Evolutionary conservation across 805 yeast species (phyloP).

Genomic region (Komagataella ulmi): DNA sequence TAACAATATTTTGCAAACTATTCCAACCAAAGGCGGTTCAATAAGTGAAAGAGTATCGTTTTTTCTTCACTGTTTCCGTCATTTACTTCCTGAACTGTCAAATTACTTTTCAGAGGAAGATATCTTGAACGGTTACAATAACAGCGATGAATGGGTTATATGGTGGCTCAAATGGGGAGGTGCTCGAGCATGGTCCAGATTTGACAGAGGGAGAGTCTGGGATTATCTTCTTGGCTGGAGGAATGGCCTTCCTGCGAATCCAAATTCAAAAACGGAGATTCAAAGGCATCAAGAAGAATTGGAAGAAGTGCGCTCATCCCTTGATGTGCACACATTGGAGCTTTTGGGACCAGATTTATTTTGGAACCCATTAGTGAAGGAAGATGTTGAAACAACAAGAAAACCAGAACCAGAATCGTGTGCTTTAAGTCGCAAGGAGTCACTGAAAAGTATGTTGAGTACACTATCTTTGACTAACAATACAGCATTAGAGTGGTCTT

Average conservation of each 20-base stretch:
- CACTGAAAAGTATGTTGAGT: neutral
- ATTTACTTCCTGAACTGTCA: slow-evolving; percentile 61
- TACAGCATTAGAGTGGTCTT: slow-evolving; percentile 1
- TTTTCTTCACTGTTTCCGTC: slow-evolving; percentile 51
- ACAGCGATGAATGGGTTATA: slow-evolving; percentile 78
- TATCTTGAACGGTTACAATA: slow-evolving; percentile 40
- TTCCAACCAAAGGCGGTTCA: slow-evolving; percentile 48
- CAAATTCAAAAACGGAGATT: slow-evolving; percentile 1
- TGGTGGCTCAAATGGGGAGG: slow-evolving; percentile 96
- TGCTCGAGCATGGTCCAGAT: slow-evolving; percentile 67
- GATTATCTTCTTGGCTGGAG: slow-evolving; percentile 77
- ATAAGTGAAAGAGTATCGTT: slow-evolving; percentile 55
- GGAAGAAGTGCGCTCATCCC: slow-evolving; percentile 1
- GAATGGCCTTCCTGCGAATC: slow-evolving; percentile 15
- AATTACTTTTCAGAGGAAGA: slow-evolving; percentile 73
- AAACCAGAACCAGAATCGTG: slow-evolving; percentile 1
- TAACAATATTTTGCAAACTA: slow-evolving; percentile 12
- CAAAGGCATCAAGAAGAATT: neutral
- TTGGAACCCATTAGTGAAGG: slow-evolving; percentile 33
- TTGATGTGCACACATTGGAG: slow-evolving; percentile 9
- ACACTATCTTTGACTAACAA: neutral
- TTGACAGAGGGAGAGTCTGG: slow-evolving; percentile 84
- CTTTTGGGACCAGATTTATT: slow-evolving; percentile 47
- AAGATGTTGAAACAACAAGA: slow-evolving; percentile 3
- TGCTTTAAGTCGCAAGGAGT: neutral